A percentile compares a stretch with the other conserved stretches of the same genome.
Evolutionary conservation across 2,329 filamentous ascomycete genomes (phyloP).

Genomic region (Alternaria panax): DNA sequence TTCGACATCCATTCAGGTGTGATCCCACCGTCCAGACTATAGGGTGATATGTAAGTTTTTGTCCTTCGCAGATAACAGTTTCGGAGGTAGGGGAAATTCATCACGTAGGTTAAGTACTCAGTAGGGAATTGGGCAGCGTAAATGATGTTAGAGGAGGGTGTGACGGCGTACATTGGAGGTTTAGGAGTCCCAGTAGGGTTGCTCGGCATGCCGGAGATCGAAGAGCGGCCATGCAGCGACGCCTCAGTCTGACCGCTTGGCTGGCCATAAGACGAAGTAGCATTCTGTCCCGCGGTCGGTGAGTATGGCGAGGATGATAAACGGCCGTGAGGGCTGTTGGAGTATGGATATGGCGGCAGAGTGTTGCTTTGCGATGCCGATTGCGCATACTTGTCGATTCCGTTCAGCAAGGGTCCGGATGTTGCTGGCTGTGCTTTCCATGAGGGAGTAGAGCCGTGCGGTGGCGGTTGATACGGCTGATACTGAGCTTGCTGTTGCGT

Average conservation of each 20-base stretch:
- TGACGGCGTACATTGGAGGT: conserved; percentile 49
- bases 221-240: conserved; percentile 40
- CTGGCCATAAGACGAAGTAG: conserved; percentile 22
- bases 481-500: conserved; percentile 24
- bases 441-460: conserved; percentile 29
- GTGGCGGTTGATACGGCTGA: conserved; percentile 40
- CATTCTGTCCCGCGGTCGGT: conserved; percentile 24
- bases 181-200: conserved; percentile 42
- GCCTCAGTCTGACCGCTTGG: conserved; percentile 32
- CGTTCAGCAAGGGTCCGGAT: conserved; percentile 29
- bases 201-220: conserved; percentile 43
- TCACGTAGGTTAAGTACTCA: conserved; percentile 54
- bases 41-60: conserved; percentile 58
- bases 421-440: conserved; percentile 36
- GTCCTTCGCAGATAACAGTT: conserved; percentile 55
- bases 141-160: conserved; percentile 48
- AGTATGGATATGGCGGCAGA: conserved; percentile 38
- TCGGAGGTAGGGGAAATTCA: conserved; percentile 56
- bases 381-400: conserved; percentile 40
- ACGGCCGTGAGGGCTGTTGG: conserved; percentile 24
- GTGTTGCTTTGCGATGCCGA: conserved; percentile 25
- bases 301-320: conserved; percentile 32
- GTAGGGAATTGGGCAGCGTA: conserved; percentile 45
- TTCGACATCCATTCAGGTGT: conserved; percentile 51
- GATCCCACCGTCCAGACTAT: conserved; percentile 53